Evolutionary conservation across 1,139 yeast genomes (phyloP), one percentile per base, ranked within the genome.

Genomic region (Groenewaldozyma auringiensis): DNA sequence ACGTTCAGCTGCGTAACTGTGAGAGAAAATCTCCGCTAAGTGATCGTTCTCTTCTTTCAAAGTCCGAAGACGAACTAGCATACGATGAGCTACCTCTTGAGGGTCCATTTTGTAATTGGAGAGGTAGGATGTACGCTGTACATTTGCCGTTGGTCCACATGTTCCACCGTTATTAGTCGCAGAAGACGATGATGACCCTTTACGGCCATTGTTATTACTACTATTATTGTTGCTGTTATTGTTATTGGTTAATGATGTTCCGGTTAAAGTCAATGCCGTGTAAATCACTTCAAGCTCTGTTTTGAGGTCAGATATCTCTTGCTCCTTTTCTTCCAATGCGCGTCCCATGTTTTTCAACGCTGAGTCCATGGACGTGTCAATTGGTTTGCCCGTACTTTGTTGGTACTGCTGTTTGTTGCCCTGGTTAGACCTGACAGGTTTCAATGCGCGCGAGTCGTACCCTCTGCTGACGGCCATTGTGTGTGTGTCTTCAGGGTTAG

Each of bases 1-100:
- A 53, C 81, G 69, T 56, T 84, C 85, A 56, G 82, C 82, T 41
- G 83, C 74, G 56, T 79, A 79, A 16, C 94, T 86, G 60, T 73
- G 79, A 51, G 88, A 79, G 13, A 84, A 63, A 79, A 84, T 77
- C 54, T 77, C 58, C 16, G 83, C 73, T 62, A 87, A 72, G 48
- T 74, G 76, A 47, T 79, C 82, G 59, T 88, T 88, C 60, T 88
- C 96, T 41, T 72, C 72, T 21, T 79, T 78, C 51, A 87, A 67
- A 48, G 73, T 66, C 48, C 77, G 76, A 50, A 88, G 60, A 52
- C 86, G 79, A 43, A 75, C 72, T 43, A 86, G 70, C 47, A 85
- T 76, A 54, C 83, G 81, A 60, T 87, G 95, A 6, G 92, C 80
- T 43, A 86, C 65, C 53, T 85, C 92, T 54, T 83, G 79, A 41